phyloP scores from a whole-genome alignment of 805 yeast species.

The Huiozyma sinensis region DNA sequence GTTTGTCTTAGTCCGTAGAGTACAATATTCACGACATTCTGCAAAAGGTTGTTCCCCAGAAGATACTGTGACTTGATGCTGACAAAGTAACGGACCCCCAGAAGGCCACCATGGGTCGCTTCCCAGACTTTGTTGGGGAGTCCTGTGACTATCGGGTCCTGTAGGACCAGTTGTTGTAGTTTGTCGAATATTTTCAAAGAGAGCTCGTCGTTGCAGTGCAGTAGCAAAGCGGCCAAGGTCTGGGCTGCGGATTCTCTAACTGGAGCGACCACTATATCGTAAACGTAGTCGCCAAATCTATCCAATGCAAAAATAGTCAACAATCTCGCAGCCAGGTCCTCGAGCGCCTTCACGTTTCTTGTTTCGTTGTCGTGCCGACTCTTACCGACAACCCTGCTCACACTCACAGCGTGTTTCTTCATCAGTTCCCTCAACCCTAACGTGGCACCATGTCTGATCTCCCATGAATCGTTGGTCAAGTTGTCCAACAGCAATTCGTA shows the following conservation, averaged over 20 bases:
- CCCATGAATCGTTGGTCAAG: constrained; percentile 83
- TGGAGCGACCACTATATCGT: constrained; percentile 97
- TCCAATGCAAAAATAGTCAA: constrained; percentile 85
- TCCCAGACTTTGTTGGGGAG: constrained; percentile 64
- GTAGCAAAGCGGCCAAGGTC: constrained; percentile 74
- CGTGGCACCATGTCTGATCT: constrained; percentile 90
- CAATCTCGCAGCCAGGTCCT: constrained; percentile 78
- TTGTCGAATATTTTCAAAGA: constrained; percentile 55
- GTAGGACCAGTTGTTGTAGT: constrained; percentile 60
- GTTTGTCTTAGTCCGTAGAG: constrained; percentile 68
- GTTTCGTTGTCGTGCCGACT: constrained; percentile 49
- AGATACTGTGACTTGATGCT: constrained; percentile 79
- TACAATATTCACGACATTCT: constrained; percentile 72
- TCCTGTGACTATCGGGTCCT: constrained; percentile 35
- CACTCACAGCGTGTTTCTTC: constrained; percentile 73
- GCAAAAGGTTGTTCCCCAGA: constrained; percentile 43
- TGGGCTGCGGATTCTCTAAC: constrained; percentile 96
- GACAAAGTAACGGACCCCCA: constrained; percentile 85
- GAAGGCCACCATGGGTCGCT: constrained; percentile 95
- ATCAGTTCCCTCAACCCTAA: constrained; percentile 71
- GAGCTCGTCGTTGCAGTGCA: constrained; percentile 50
- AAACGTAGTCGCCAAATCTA: constrained; percentile 92
- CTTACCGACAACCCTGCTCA: constrained; percentile 68
- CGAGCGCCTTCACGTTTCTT: constrained; percentile 60
- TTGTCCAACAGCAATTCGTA: constrained; percentile 73